Conservation (phyloP, 805 yeast species). For the Barnettozyma salicaria region DNA sequence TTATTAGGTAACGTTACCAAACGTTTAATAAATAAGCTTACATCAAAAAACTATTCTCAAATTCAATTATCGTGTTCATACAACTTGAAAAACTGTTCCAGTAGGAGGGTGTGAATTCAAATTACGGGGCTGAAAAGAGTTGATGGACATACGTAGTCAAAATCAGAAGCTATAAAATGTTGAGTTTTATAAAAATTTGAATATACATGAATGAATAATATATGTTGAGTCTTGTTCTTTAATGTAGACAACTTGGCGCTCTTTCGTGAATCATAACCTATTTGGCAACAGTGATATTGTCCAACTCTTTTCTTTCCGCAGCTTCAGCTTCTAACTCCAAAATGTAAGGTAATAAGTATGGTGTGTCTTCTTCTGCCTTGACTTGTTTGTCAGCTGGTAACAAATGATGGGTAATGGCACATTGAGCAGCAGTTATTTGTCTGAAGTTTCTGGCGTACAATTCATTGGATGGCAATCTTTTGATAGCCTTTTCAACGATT, state of each 20-base stretch:
- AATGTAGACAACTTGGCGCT: neutral
- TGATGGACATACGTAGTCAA: too few relatives aligned
- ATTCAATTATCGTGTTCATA: too few relatives aligned
- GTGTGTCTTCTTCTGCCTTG: slow-evolving; percentile 72
- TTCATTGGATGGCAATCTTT: slow-evolving; percentile 80
- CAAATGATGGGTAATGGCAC: slow-evolving; percentile 74
- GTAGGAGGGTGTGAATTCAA: too few relatives aligned
- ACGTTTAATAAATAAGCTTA: neutral
- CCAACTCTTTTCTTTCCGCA: slow-evolving; percentile 80
- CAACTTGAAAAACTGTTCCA: too few relatives aligned
- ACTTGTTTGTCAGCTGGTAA: slow-evolving; percentile 77
- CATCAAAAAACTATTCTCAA: neutral
- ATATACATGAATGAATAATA: slow-evolving; percentile 12
- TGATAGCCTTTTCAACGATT: slow-evolving; percentile 76
- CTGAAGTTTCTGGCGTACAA: slow-evolving; percentile 89
- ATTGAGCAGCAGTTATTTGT: slow-evolving; percentile 87
- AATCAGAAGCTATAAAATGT: too few relatives aligned
- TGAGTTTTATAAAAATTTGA: neutral
- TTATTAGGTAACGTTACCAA: slow-evolving; percentile 34
- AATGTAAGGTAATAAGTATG: slow-evolving; percentile 81
- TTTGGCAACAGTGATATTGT: slow-evolving; percentile 48
- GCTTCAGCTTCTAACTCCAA: slow-evolving; percentile 93
- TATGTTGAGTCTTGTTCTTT: neutral
- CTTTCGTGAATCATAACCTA: neutral
- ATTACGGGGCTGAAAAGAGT: too few relatives aligned